Evolutionary conservation across 345 rosid genomes (phyloP).

Genomic region (Dimocarpus longan): DNA sequence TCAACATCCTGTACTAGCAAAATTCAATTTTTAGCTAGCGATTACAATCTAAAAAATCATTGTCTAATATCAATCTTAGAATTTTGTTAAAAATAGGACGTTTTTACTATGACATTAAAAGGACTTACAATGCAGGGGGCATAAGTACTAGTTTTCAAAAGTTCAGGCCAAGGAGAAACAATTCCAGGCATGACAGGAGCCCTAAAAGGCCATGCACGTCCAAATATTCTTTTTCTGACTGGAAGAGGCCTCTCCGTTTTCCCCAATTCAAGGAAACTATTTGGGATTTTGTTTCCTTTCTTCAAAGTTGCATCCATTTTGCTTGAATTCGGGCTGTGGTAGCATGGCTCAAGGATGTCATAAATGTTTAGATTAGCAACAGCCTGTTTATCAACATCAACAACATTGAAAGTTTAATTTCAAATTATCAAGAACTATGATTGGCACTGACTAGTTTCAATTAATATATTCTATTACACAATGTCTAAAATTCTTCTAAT

Average conservation of each 20-base stretch:
- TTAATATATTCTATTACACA: too few relatives aligned
- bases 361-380: neutral
- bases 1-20: constrained; percentile 33
- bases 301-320: neutral
- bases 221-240: constrained; percentile 41
- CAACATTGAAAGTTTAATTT: too few relatives aligned
- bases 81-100: too few relatives aligned
- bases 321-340: neutral
- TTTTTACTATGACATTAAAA: too few relatives aligned
- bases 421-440: too few relatives aligned
- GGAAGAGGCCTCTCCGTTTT: constrained; percentile 30
- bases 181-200: constrained; percentile 35
- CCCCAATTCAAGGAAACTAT: constrained; percentile 35
- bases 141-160: neutral
- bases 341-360: constrained; percentile 18
- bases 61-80: too few relatives aligned
- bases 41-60: too few relatives aligned
- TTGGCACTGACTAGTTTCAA: too few relatives aligned
- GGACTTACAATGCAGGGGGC: constrained; percentile 37
- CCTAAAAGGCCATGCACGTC: constrained; percentile 52
- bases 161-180: constrained; percentile 41
- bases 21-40: too few relatives aligned
- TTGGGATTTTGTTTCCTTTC: neutral
- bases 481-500: too few relatives aligned
- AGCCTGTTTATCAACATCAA: neutral